A percentile compares a stretch with the other conserved stretches of the same genome.
These are phyloP conservation scores for Aspergillus fumigatus DNA, from an alignment of 2,329 filamentous ascomycete genomes.

Conservation along the genomic window DNA sequence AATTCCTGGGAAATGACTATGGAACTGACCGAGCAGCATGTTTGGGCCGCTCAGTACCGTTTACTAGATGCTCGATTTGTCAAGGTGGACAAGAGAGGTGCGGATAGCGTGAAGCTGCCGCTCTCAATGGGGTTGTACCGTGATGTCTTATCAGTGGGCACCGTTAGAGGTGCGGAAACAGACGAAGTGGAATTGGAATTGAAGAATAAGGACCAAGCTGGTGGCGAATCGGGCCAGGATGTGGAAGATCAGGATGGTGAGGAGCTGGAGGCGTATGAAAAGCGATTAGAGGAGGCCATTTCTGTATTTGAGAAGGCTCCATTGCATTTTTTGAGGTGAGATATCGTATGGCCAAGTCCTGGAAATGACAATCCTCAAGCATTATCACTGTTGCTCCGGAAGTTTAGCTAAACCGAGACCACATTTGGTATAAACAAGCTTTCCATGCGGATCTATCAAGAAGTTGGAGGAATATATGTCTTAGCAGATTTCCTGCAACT, in stretches of 20 bases:
- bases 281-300: constrained; percentile 19
- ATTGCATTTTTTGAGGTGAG: constrained; percentile 16
- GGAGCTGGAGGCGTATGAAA: constrained; percentile 18
- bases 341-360: neutral
- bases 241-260: constrained; percentile 13
- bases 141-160: constrained; percentile 20
- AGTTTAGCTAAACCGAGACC: too few species aligned
- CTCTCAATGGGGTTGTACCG: constrained; percentile 19
- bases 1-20: constrained; percentile 20
- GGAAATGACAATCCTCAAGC: too few species aligned
- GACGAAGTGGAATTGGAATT: constrained; percentile 7
- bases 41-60: constrained; percentile 25
- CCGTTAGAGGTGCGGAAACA: constrained; percentile 5
- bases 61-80: constrained; percentile 19
- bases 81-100: constrained; percentile 5
- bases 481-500: too few species aligned
- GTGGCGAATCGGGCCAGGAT: neutral
- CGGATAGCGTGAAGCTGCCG: constrained; percentile 11
- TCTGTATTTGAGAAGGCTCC: constrained; percentile 21
- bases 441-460: too few species aligned
- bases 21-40: constrained; percentile 22
- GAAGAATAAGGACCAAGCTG: neutral
- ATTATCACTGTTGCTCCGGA: too few species aligned
- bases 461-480: neutral
- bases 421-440: too few species aligned